phyloP scores from a whole-genome alignment of 306 rosid genomes.

The Castanea mollissima region DNA sequence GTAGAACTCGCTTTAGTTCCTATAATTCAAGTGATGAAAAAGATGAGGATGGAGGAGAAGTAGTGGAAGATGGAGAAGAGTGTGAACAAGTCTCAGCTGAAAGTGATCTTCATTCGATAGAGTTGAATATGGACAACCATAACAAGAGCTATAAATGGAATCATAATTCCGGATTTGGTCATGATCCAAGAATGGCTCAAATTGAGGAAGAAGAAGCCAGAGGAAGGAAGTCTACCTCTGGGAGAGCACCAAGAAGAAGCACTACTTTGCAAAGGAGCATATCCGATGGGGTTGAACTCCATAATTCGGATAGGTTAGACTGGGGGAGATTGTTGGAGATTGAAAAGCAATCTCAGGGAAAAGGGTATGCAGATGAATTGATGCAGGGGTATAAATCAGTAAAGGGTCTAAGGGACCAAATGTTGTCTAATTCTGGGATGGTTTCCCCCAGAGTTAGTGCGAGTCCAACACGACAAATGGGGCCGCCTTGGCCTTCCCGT shows the following conservation, averaged over 20 bases:
- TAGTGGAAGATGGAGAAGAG: slow-evolving; percentile 71
- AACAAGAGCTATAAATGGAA: slow-evolving; percentile 70
- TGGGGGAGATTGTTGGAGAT: slow-evolving; percentile 77
- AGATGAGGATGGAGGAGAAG: slow-evolving; percentile 81
- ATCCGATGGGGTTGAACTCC: slow-evolving; percentile 85
- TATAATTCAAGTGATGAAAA: slow-evolving; percentile 45
- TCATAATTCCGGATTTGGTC: slow-evolving; percentile 50
- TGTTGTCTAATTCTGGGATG: slow-evolving; percentile 60
- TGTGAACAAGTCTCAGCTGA: slow-evolving; percentile 78
- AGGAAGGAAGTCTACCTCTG: slow-evolving; percentile 70
- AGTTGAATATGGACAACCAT: slow-evolving; percentile 84
- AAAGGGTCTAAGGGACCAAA: slow-evolving; percentile 73
- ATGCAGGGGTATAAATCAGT: slow-evolving; percentile 63
- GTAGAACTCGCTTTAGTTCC: slow-evolving; percentile 51
- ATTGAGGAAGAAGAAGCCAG: slow-evolving; percentile 51
- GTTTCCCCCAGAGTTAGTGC: slow-evolving; percentile 57
- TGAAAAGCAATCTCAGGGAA: slow-evolving; percentile 66
- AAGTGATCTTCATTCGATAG: slow-evolving; percentile 92
- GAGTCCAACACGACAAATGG: slow-evolving; percentile 81
- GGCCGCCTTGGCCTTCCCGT: slow-evolving; percentile 72
- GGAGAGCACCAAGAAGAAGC: slow-evolving; percentile 68
- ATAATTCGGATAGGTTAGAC: slow-evolving; percentile 59
- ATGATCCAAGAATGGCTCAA: slow-evolving; percentile 56
- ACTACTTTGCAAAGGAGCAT: slow-evolving; percentile 85
- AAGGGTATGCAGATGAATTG: slow-evolving; percentile 50